Base-by-base conservation (phyloP, 2,329 filamentous ascomycete species). In the Phoma herbarum region DNA sequence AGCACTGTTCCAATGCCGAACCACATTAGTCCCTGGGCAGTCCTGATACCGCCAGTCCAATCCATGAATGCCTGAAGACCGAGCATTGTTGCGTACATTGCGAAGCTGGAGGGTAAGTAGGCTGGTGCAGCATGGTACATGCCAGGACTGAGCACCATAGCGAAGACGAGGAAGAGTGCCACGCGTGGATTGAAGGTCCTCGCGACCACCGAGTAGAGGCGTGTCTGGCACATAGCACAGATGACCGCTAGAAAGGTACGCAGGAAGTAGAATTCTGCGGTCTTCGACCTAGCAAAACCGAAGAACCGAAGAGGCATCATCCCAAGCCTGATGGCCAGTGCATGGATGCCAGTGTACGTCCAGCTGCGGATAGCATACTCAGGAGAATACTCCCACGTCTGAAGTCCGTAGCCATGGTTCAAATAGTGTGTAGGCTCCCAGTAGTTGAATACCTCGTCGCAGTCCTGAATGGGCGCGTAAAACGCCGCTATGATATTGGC, bases 351-450 rank as follows among this genome's bases (percentile, higher is more conserved):
- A 35, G 96, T 83, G 72, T 99, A 99, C 22, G 93, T 83, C 95
- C 95, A 99, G 80, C 93, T 97, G 63, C 95, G 88, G 68, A 99
- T 97, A 49, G 93, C 91, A 78, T 91, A 98, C 57, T 94, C 89
- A 5, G 95, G 95, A 0, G 94, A 96, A 79, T 98, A 99, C 78
- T 99, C 95, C 95, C 95, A 99, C 1, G 95, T 99, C 80, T 99
- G 93, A 49, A 97, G 83, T 37, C 94, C 95, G 73, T 96, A 94
- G 69, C 92, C 91, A 81, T 97, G 93, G 59, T 88, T 90, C 26
- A 99, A 85, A 78, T 97, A 99, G 78, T 99, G 95, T 0, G 93
- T 88, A 0, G 95, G 94, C 72, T 99, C 95, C 93, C 94, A 99
- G 82, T 97, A 99, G 77, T 99, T 99, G 85, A 96, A 99, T 11